Base-by-base conservation (phyloP, 345 rosid species). In the Lenwebbia sp. region DNA sequence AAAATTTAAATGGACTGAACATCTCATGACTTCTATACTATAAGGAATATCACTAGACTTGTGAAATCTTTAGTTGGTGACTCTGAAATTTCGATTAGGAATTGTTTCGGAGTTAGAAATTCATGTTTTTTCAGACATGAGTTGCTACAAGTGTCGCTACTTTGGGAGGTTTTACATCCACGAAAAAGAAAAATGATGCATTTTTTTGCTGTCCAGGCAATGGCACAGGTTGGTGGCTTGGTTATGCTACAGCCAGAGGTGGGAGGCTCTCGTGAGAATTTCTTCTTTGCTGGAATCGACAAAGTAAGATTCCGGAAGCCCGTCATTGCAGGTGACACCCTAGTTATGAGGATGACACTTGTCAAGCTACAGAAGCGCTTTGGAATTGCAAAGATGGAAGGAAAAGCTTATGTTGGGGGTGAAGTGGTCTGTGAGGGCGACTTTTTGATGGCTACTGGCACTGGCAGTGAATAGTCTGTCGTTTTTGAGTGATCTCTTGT, bases 211-310 rank as follows among this genome's bases (percentile, higher is more conserved):
- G 83, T 91, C 33, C 84, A 98, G 97, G 99, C 99, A 85, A 91
- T 98, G 99, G 99, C 99, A 65, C 99, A 95, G 91, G 96, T 95
- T 56, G 99, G 98, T 86, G 99, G 99, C 57, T 84, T 98, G 87
- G 95, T 96, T 57, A 95, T 95, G 98, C 92, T 98, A 87, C 95
- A 96, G 89, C 98, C 98, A 26, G 98, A 96, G 88, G 97, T 93
- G 2, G 97, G 98, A 22, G 98, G 98, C 52, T 95, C 98, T 56
- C 92, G 90, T 60, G 92, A 91, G 28, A 94, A 92, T 88, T 96
- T 98, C 94, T 94, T 95, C 92, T 96, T 97, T 88, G 98, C 98
- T 37, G 99, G 98, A 54, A 91, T 95, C 17, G 99, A 98, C 90
- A 95, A 94, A 89, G 98, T 96, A 22, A 92, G 99, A 88, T 98